Evolutionary conservation across 192 early-diverging fungal species (phyloP), one percentile per base, ranked within the genome.

Genomic region (Funneliformis geosporum): DNA sequence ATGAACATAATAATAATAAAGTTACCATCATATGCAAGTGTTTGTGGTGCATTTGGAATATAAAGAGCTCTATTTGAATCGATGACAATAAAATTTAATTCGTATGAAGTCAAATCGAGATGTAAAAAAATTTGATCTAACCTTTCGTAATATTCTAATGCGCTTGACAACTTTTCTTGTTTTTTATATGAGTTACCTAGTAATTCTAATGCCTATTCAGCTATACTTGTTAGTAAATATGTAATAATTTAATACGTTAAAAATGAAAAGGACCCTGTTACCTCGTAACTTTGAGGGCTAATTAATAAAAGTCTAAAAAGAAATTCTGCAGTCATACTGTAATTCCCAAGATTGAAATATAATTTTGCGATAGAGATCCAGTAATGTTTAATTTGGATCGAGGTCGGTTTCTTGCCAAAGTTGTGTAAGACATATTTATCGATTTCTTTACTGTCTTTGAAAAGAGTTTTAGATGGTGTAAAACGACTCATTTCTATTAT

Each of bases 141-240:
- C 67, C 67, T 69, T 42, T 69, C 67, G 16, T 69, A 69, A 42
- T 43, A 69, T 42, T 69, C 67, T 69, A 69, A 69, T 43, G 67
- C 67, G 7, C 10, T n/a, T n/a, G 33, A n/a, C 18, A 69, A 42
- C n/a, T 42, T 43, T 38, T 40, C 67, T 42, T 69, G 40, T 5
- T 42, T 69, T 69, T n/a, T 42, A n/a, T 69, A 69, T 23, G 40
- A 21, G 16, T n/a, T 69, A 44, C 67, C 67, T 43, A 69, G 67
- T 43, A 69, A 40, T 40, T 69, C 67, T 21, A 43, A 43, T 25
- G 67, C 67, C 67, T 69, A 44, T 55, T 55, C 50, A 21, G n/a
- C 9, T 42, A 6, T 21, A 9, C 1, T n/a, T 16, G 33, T 21
- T 65, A 65, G 21, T 69, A 43, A 69, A 43, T 69, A 69, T 42